Conservation (phyloP, 2,329 filamentous ascomycete species). For the Cryphonectria parasitica region DNA sequence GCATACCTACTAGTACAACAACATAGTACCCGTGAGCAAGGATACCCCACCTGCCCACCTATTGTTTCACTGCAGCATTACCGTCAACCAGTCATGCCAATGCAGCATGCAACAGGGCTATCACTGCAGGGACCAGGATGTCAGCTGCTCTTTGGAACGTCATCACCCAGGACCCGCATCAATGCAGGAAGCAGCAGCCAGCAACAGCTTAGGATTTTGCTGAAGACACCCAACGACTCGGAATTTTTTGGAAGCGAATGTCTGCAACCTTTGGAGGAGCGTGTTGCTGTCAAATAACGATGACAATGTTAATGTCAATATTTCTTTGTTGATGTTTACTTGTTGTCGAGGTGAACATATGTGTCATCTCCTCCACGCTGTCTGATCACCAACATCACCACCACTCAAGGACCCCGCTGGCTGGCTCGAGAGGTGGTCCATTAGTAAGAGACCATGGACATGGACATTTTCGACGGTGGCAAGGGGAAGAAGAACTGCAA, state of each 20-base stretch:
- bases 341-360: neutral
- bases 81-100: neutral
- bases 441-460: neutral
- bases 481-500: conserved; percentile 26
- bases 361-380: neutral
- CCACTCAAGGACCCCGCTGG: neutral
- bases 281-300: neutral
- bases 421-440: neutral
- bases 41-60: neutral
- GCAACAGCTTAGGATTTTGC: neutral
- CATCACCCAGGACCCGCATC: conserved; percentile 4
- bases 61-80: neutral
- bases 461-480: conserved; percentile 22
- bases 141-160: conserved; percentile 2
- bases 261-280: neutral
- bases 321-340: neutral
- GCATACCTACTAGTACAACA: neutral
- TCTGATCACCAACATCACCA: neutral
- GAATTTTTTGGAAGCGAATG: neutral
- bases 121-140: neutral
- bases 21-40: neutral
- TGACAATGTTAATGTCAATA: neutral
- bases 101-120: neutral
- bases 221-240: neutral
- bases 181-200: neutral